These are phyloP conservation scores for Curvularia eragrostidis DNA, from an alignment of 2,329 filamentous ascomycete genomes.

Conservation along the genomic window DNA sequence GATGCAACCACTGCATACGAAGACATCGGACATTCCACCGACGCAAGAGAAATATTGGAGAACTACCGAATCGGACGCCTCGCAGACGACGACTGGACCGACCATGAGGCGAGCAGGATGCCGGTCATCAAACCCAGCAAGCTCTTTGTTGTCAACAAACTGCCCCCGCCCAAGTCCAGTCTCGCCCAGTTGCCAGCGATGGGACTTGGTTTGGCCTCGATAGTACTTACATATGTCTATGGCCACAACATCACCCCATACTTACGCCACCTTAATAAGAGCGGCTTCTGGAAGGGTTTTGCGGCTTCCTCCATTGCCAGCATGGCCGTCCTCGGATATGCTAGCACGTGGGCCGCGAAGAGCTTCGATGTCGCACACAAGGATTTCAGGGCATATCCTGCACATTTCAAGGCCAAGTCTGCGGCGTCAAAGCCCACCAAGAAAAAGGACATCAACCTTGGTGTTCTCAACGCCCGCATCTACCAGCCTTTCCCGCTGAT, in stretches of 20 bases:
- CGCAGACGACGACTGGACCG: slow-evolving; percentile 23
- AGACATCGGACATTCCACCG: slow-evolving; percentile 56
- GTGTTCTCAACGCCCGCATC: slow-evolving; percentile 58
- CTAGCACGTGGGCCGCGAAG: slow-evolving; percentile 19
- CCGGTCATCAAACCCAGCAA: slow-evolving; percentile 35
- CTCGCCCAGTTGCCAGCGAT: slow-evolving; percentile 12
- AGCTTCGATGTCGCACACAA: slow-evolving; percentile 22
- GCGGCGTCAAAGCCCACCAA: slow-evolving; percentile 9
- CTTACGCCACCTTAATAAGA: slow-evolving; percentile 15
- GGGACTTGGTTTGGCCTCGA: slow-evolving; percentile 10
- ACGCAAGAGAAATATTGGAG: slow-evolving; percentile 53
- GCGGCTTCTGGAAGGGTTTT: slow-evolving; percentile 25
- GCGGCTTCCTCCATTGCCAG: slow-evolving; percentile 19
- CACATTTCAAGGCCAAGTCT: slow-evolving; percentile 21
- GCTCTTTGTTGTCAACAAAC: slow-evolving; percentile 19
- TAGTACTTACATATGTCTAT: slow-evolving; percentile 12
- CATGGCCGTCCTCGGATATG: slow-evolving; percentile 13
- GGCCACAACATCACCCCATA: slow-evolving; percentile 16
- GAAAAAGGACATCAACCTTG: slow-evolving; percentile 37
- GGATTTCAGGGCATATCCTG: slow-evolving; percentile 23
- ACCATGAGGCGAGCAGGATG: slow-evolving; percentile 45
- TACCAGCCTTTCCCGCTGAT: slow-evolving; percentile 58
- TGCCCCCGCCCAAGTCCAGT: slow-evolving; percentile 19
- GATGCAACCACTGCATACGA: slow-evolving; percentile 55
- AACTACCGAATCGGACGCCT: slow-evolving; percentile 43